phyloP scores from a whole-genome alignment of 2,329 filamentous ascomycete genomes.

The Aspergillus tamarii region DNA sequence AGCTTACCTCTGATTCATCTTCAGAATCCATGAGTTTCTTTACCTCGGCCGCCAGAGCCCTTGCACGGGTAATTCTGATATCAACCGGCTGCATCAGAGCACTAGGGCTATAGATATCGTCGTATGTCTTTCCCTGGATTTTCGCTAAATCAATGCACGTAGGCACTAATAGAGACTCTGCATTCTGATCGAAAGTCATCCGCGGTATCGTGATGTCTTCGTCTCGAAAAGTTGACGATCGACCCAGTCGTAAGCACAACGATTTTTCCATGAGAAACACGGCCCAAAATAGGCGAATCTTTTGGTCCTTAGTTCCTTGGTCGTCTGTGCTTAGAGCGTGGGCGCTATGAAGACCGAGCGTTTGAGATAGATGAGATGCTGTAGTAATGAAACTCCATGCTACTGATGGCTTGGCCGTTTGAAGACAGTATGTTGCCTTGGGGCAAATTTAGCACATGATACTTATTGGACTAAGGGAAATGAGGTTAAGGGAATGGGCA shows the following conservation, averaged over 20 bases:
- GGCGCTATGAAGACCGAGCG: constrained; percentile 16
- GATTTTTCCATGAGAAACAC: constrained; percentile 3
- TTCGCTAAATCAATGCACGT: constrained; percentile 14
- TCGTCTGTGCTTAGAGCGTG: not conserved
- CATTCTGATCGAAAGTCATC: not conserved
- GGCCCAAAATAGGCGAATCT: constrained; percentile 8
- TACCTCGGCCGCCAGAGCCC: constrained; percentile 12
- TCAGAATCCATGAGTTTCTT: constrained; percentile 7
- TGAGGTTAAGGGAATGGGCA: not conserved
- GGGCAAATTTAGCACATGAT: not conserved
- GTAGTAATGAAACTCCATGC: constrained; percentile 20
- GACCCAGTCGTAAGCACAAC: constrained; percentile 2
- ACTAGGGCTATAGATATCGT: constrained; percentile 19
- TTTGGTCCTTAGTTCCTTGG: not conserved
- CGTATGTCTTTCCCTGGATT: constrained; percentile 18
- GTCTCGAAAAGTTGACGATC: constrained; percentile 8
- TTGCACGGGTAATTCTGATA: constrained; percentile 13
- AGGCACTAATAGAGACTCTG: constrained; percentile 3
- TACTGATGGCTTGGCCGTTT: constrained; percentile 4
- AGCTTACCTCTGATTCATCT: constrained; percentile 5
- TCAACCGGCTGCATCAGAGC: constrained; percentile 17
- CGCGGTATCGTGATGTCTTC: constrained; percentile 7
- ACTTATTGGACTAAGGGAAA: too few species aligned
- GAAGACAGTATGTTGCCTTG: constrained; percentile 15
- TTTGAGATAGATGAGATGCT: constrained; percentile 15